Evolutionary conservation across 2,329 filamentous ascomycete species (phyloP).

Genomic region (Penicillium sumatraense): DNA sequence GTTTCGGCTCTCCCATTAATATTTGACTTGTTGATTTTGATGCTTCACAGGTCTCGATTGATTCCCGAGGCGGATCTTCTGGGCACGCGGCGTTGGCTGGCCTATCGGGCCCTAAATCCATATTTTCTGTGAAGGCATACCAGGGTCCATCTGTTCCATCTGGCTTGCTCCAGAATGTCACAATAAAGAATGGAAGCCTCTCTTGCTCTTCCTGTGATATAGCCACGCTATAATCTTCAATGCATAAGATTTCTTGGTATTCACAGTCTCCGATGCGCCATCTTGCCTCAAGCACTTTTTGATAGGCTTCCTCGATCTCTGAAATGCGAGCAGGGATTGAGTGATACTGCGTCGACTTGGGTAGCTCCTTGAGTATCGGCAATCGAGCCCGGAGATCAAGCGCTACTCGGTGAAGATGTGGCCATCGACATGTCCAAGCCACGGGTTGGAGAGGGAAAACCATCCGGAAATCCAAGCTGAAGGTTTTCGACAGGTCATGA

Average conservation of each 20-base stretch:
- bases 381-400: constrained; percentile 20
- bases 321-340: constrained; percentile 20
- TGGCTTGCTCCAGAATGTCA: constrained; percentile 18
- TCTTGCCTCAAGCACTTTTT: not conserved
- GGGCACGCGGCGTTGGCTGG: not conserved
- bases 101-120: not conserved
- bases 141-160: not conserved
- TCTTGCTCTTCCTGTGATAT: not conserved
- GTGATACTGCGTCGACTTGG: constrained; percentile 18
- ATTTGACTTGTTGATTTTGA: not conserved
- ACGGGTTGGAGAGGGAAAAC: constrained; percentile 4
- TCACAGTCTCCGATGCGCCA: not conserved
- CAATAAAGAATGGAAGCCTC: not conserved
- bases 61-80: too few relatives aligned
- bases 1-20: too few relatives aligned
- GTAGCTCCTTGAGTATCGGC: constrained; percentile 19
- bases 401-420: constrained; percentile 19
- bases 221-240: constrained; percentile 17
- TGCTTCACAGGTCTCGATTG: too few relatives aligned
- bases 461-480: constrained; percentile 8
- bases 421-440: constrained; percentile 30
- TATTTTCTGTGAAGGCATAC: constrained; percentile 11
- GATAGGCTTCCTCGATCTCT: constrained; percentile 19
- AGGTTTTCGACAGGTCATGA: constrained; percentile 11
- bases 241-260: constrained; percentile 14